Evolutionary conservation across 2,329 filamentous ascomycete genomes (phyloP).

Genomic region (Aureobasidium sp.): DNA sequence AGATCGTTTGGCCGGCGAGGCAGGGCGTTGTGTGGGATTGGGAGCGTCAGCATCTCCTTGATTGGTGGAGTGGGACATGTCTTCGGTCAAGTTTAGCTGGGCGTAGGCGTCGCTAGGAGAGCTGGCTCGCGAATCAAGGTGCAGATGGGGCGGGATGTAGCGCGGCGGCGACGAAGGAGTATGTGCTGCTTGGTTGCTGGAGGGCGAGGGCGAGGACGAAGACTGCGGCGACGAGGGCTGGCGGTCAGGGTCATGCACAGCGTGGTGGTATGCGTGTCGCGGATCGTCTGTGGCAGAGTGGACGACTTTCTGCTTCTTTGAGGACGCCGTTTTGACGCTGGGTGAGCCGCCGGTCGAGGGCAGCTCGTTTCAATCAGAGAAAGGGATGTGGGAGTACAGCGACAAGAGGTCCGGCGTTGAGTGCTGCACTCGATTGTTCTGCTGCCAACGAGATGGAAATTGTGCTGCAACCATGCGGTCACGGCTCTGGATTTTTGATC

Average conservation of each 20-base stretch:
- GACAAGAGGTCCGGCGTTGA: background rate
- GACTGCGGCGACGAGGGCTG: conserved; percentile 18
- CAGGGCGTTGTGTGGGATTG: conserved; percentile 31
- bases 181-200: conserved; percentile 4
- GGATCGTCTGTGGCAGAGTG: conserved; percentile 24
- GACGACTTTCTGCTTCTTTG: conserved; percentile 43
- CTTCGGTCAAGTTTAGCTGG: conserved; percentile 40
- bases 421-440: background rate
- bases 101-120: conserved; percentile 49
- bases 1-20: conserved; percentile 49
- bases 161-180: conserved; percentile 32
- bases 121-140: conserved; percentile 22
- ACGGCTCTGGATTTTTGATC: conserved; percentile 1
- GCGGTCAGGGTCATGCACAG: conserved; percentile 17
- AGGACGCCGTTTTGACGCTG: conserved; percentile 21
- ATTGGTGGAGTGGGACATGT: conserved; percentile 35
- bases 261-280: conserved; percentile 19
- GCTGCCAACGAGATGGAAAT: background rate
- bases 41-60: conserved; percentile 16
- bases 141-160: conserved; percentile 51
- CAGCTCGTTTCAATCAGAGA: conserved; percentile 11
- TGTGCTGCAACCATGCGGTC: background rate
- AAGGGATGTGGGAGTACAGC: background rate
- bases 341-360: conserved; percentile 19
- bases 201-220: conserved; percentile 22